Evolutionary conservation across 352 stramenopile genomes (phyloP), one percentile per base, ranked within the genome.

Genomic region (Phytopythium kandeliae): DNA sequence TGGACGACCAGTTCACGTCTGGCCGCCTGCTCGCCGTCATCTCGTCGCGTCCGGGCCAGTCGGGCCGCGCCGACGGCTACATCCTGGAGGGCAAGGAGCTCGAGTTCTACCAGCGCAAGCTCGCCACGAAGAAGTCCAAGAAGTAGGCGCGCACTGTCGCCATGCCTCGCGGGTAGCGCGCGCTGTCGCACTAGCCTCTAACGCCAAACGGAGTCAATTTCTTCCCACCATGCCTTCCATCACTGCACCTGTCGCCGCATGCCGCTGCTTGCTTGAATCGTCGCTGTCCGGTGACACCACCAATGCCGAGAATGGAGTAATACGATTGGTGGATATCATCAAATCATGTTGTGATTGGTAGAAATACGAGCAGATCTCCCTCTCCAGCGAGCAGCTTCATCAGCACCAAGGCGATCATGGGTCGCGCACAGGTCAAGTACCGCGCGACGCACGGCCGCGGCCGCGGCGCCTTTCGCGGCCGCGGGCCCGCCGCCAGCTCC

Each of bases 61-160:
- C 84, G 46, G 97, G 97, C 71, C 94, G 97, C 54, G 94, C 86
- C 57, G 97, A 99, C 67, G 97, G 97, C 62, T 98, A 99, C 80
- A 96, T 99, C 61, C 71, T 99, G 55, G 97, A 99, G 71, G 97
- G 97, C 74, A 96, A 98, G 73, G 97, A 99, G 78, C 89, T 99
- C 28, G 95, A 98, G 53, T 99, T 99, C 80, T 99, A 99, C 89
- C 86, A 98, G 78, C 97, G 96, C 71, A 96, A 98, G 85, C 76
- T 98, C 42, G 94, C 97, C 75, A 92, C 89, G 62, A 99, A 99
- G 93, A 99, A 99, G 89, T 97, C 96, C 82, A 97, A 97, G 81
- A 96, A 96, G 81, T 95, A 95, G 76, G 76, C 21, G 46, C 33
- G 12, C 30, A 42, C 48, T 57, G 16, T 42, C 61, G 58, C 43